These are phyloP conservation scores for Scopulariopsis brevicaulis DNA, from an alignment of 2,329 filamentous ascomycete species.

Conservation along the genomic window DNA sequence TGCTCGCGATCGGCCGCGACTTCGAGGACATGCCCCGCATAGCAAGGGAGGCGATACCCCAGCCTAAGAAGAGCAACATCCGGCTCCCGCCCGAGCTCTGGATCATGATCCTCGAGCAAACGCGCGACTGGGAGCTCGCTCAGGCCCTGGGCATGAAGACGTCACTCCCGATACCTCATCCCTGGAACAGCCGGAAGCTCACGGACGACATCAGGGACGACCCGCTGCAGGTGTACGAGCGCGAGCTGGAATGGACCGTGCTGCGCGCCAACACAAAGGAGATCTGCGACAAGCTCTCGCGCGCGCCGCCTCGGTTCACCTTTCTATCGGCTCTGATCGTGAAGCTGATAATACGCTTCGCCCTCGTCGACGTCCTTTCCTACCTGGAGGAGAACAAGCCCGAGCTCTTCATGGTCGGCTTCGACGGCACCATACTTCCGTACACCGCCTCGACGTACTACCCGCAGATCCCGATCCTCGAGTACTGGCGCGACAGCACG, in stretches of 20 bases:
- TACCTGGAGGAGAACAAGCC: slow-evolving; percentile 51
- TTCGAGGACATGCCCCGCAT: slow-evolving; percentile 37
- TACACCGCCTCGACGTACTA: slow-evolving; percentile 84
- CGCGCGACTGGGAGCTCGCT: slow-evolving; percentile 85
- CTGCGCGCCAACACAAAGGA: slow-evolving; percentile 59
- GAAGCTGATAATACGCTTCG: slow-evolving; percentile 86
- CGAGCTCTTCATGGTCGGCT: slow-evolving; percentile 67
- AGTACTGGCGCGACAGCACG: slow-evolving; percentile 81
- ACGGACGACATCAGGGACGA: slow-evolving; percentile 42
- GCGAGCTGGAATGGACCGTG: slow-evolving; percentile 76
- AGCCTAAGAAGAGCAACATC: slow-evolving; percentile 18
- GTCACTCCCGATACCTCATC: slow-evolving; percentile 56
- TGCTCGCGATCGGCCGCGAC: slow-evolving; percentile 63
- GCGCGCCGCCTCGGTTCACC: slow-evolving; percentile 57
- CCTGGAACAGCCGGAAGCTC: slow-evolving; percentile 54
- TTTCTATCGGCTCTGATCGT: slow-evolving; percentile 71
- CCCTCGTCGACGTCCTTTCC: slow-evolving; percentile 65
- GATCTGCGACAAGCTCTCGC: slow-evolving; percentile 63
- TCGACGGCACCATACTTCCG: slow-evolving; percentile 74
- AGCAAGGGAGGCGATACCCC: slow-evolving; percentile 19
- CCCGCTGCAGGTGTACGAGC: slow-evolving; percentile 54
- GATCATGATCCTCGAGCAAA: slow-evolving; percentile 75
- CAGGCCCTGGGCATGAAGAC: slow-evolving; percentile 72
- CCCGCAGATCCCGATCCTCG: slow-evolving; percentile 70
- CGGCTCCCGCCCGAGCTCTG: slow-evolving; percentile 76